Evolutionary conservation across 2,329 filamentous ascomycete genomes (phyloP), one percentile per base, ranked within the genome.

Genomic region (Xylaria sp.): DNA sequence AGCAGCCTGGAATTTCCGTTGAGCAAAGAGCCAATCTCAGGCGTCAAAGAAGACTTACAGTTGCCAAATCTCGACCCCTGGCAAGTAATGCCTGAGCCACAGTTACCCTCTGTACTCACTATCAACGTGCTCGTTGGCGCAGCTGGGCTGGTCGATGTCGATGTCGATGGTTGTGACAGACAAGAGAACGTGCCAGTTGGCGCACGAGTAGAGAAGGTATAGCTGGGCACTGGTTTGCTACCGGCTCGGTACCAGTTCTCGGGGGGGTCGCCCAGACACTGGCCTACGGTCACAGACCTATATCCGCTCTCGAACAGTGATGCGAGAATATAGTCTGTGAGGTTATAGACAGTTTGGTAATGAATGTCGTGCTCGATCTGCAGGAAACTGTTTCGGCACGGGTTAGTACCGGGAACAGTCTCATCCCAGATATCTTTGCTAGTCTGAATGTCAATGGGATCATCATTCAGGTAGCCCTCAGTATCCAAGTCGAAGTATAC

Each of bases 221-320:
- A 78, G 6, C 65, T 69, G 4, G 76, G 75, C 32, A 77, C 73
- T 14, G 61, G 0, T 42, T 72, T 72, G 36, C 72, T 73, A 21
- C 76, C 77, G 36, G 75, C 72, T 42, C 86, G 84, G 75, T 89
- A 89, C 87, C 86, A 89, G 73, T 84, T 82, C 57, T 78, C 79
- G 2, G 73, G 70, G 17, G 85, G 78, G 69, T 89, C 85, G 17
- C 83, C 81, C 14, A 89, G 79, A 72, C 86, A 89, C 71, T 87
- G 81, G 3, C 86, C 87, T 4, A 88, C 84, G 3, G 86, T 86
- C 42, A 88, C 86, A 62, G 82, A 81, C 53, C 74, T 73, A 68
- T 81, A 83, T 1, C 85, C 85, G 39, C 81, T 77, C 4, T 72
- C 71, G 58, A 80, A 78, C 12, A 87, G 78, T 27, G 79, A 79